Evolutionary conservation across 1,284 basidiomycete species (phyloP).

Genomic region (Boletus sp.): DNA sequence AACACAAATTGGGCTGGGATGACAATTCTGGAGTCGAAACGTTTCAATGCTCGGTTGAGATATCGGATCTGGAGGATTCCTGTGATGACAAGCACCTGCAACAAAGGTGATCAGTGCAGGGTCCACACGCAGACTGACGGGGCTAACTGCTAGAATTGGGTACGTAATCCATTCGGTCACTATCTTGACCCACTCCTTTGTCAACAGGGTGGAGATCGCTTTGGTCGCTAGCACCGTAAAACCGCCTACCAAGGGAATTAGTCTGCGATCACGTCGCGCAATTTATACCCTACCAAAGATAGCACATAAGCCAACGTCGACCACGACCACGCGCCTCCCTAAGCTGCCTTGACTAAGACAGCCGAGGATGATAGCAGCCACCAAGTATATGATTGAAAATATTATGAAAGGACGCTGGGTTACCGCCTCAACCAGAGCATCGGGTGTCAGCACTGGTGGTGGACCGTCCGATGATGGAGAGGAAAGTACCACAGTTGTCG

Average conservation of each 20-base stretch:
- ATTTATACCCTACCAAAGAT: constrained; percentile 60
- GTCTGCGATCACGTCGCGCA: constrained; percentile 2
- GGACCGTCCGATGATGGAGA: constrained; percentile 62
- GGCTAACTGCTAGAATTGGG: constrained; percentile 58
- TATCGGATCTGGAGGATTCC: constrained; percentile 89
- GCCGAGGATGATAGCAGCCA: constrained; percentile 54
- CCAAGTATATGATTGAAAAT: constrained; percentile 65
- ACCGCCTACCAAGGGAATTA: constrained; percentile 53
- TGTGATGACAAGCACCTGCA: constrained; percentile 69
- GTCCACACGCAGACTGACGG: constrained; percentile 8
- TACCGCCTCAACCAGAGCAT: constrained; percentile 68
- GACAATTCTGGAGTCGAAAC: constrained; percentile 80
- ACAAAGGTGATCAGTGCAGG: constrained; percentile 19
- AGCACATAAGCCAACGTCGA: constrained; percentile 88
- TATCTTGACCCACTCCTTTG: constrained; percentile 69
- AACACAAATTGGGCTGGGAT: constrained; percentile 95
- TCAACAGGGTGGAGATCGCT: constrained; percentile 83
- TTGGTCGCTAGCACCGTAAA: constrained; percentile 96
- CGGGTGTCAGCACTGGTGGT: constrained; percentile 56
- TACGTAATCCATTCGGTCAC: constrained; percentile 80
- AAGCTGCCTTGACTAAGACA: constrained; percentile 54
- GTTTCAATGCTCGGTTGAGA: constrained; percentile 85
- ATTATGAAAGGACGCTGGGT: constrained; percentile 68
- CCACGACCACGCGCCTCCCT: constrained; percentile 70
- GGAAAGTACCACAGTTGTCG: constrained; percentile 87